Percentiles rank a stretch among this genome's conserved stretches.
Conservation (phyloP, 2,329 filamentous ascomycete genomes). For the Plectosphaerella cucumerina region DNA sequence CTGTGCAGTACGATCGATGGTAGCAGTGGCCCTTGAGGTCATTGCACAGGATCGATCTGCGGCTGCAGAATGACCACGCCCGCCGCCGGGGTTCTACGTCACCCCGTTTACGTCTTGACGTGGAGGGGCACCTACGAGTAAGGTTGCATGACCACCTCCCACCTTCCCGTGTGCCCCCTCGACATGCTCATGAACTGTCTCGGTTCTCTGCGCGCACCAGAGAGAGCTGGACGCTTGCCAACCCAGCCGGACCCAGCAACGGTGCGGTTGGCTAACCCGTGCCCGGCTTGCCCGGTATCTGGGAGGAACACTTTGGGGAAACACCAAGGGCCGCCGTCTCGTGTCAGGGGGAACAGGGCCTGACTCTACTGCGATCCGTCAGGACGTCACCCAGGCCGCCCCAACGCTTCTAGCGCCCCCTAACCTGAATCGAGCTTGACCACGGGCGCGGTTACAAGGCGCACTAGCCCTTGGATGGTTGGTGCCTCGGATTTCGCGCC, state of each 20-base stretch:
- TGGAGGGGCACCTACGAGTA: too few species aligned
- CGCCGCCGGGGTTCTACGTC: too few species aligned
- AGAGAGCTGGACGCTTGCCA: neutral
- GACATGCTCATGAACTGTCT: neutral
- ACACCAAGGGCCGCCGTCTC: neutral
- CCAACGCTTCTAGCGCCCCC: neutral
- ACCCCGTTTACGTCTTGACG: too few species aligned
- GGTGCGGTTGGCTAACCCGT: neutral
- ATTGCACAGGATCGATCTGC: too few species aligned
- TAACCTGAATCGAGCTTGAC: neutral
- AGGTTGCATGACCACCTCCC: neutral
- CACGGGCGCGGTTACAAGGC: neutral
- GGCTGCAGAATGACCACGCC: too few species aligned
- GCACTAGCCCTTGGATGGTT: neutral
- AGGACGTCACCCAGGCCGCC: neutral
- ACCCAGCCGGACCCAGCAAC: neutral
- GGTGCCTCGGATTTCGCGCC: neutral
- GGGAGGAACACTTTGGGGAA: neutral
- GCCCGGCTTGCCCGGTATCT: neutral
- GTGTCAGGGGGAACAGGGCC: neutral
- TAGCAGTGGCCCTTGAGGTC: too few species aligned
- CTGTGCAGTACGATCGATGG: too few species aligned
- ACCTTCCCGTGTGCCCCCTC: neutral
- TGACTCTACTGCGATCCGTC: neutral
- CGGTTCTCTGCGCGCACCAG: neutral